Percentiles rank a stretch among this genome's conserved stretches.
Conservation (phyloP, 768 basidiomycete genomes). For the Tephrocybe sp. region DNA sequence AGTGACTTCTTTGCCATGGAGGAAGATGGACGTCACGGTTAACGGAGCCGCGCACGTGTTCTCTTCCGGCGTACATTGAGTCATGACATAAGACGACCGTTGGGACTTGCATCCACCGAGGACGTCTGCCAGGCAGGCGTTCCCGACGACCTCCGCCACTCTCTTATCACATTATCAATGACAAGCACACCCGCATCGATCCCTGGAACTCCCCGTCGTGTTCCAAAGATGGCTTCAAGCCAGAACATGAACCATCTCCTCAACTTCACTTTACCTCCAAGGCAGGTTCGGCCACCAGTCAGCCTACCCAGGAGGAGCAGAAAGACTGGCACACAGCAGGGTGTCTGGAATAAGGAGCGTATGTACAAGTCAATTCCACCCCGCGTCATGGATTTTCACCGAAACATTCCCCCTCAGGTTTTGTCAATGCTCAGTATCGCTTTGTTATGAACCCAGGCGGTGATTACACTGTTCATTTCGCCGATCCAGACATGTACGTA, state of each 20-base stretch:
- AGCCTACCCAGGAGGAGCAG: constrained; percentile 73
- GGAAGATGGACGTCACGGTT: constrained; percentile 2
- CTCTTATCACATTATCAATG: constrained; percentile 25
- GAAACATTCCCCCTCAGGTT: constrained; percentile 49
- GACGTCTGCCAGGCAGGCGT: constrained; percentile 29
- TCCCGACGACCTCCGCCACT: constrained; percentile 6
- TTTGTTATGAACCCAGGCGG: constrained; percentile 93
- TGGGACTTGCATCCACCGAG: constrained; percentile 25
- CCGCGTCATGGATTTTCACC: constrained; percentile 15
- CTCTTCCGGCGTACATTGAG: constrained; percentile 24
- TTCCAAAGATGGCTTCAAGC: constrained; percentile 64
- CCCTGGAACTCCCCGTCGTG: constrained; percentile 50
- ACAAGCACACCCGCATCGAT: constrained; percentile 31
- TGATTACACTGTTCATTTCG: constrained; percentile 93
- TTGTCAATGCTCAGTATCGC: constrained; percentile 94
- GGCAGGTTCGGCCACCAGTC: constrained; percentile 59
- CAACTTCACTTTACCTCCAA: constrained; percentile 90
- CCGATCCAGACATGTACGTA: constrained; percentile 92
- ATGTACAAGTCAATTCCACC: constrained; percentile 33
- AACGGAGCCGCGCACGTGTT: constrained; percentile 32
- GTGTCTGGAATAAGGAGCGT: constrained; percentile 92
- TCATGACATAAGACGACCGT: constrained; percentile 29
- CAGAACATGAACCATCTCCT: constrained; percentile 82
- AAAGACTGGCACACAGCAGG: constrained; percentile 58
- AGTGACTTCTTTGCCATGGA: constrained; percentile 82